These are phyloP conservation scores for Aspergillus ostianus DNA, from an alignment of 495 filamentous ascomycete genomes.

Conservation along the genomic window DNA sequence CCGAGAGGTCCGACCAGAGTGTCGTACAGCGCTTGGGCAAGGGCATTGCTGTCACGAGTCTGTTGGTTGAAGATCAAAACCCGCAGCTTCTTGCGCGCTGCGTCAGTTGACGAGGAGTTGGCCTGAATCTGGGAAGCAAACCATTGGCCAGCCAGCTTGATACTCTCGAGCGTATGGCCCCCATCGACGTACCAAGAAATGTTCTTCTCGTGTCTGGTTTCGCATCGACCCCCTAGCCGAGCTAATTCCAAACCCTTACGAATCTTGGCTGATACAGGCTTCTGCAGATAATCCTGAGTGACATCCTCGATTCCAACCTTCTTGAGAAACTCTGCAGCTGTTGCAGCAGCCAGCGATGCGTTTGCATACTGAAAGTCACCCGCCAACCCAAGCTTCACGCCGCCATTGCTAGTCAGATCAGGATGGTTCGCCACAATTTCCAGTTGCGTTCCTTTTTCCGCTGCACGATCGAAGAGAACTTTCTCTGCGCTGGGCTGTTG, in stretches of 20 bases:
- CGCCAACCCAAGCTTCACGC: conserved; percentile 70
- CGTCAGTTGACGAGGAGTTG: conserved; percentile 47
- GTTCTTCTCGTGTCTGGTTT: conserved; percentile 65
- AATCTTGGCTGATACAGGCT: conserved; percentile 62
- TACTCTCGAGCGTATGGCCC: conserved; percentile 86
- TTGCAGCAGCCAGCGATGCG: conserved; percentile 74
- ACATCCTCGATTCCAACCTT: conserved; percentile 43
- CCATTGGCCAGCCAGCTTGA: conserved; percentile 77
- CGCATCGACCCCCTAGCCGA: conserved; percentile 78
- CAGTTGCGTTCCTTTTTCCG: conserved; percentile 60
- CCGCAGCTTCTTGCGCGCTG: conserved; percentile 40
- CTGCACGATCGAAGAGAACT: conserved; percentile 70
- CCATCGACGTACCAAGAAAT: conserved; percentile 88
- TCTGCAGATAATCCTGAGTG: conserved; percentile 45
- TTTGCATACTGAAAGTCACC: conserved; percentile 85
- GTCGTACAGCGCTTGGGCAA: conserved; percentile 65
- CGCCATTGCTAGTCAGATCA: conserved; percentile 47
- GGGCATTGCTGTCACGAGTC: conserved; percentile 65
- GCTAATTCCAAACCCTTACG: conserved; percentile 71
- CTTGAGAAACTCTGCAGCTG: conserved; percentile 62
- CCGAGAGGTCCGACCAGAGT: conserved; percentile 59
- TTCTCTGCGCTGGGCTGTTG: conserved; percentile 64
- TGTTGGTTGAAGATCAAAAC: conserved; percentile 97
- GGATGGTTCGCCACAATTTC: conserved; percentile 62
- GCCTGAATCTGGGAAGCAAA: conserved; percentile 59